Base-by-base conservation (phyloP, 345 rosid genomes). In the Moricandia moricandioides region DNA sequence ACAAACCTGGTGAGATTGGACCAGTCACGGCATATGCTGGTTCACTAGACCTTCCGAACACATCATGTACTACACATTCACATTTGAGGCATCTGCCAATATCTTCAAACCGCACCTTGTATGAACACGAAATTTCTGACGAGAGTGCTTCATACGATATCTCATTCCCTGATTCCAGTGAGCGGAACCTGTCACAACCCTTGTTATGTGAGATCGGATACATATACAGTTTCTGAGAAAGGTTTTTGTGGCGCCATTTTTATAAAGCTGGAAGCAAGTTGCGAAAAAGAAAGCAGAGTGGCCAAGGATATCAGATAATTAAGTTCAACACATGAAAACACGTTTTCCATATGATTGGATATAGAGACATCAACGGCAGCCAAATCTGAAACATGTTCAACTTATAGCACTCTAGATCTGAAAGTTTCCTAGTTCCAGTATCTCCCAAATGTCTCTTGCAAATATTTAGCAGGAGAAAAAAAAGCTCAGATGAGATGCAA, bases 21-120 rank as follows among this genome's bases (percentile, higher is more conserved):
- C 79, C 76, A 64, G 95, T 94, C 84, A 84, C 89, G 26, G 91
- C 89, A 80, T 80, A 88, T 31, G 82, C 87, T 64, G 86, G 93
- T 78, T 87, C 91, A 80, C 95, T 89, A 73, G 91, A 88, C 87
- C 98, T 91, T 82, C 98, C 97, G 78, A 89, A 94, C 58, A 89
- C 90, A 80, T 94, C 98, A 45, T 79, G 85, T 81, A 94, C 96
- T 34, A 88, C 75, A 78, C 98, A 94, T 88, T 94, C 96, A 80
- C 98, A 91, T 88, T 84, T 88, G 74, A 94, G 83, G 82, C 85
- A 80, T 76, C 84, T 80, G 80, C 97, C 97, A 73, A 91, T 84
- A 73, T 94, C 98, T 77, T 91, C 96, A 34, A 85, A 74, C 67
- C 83, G 87, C 81, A 91, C 85, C 82, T 84, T 94, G 83, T 89